Percentiles rank a stretch among this genome's conserved stretches.
These are phyloP conservation scores for Nigrospora sphaerica DNA, from an alignment of 2,329 filamentous ascomycete genomes.

Conservation along the genomic window DNA sequence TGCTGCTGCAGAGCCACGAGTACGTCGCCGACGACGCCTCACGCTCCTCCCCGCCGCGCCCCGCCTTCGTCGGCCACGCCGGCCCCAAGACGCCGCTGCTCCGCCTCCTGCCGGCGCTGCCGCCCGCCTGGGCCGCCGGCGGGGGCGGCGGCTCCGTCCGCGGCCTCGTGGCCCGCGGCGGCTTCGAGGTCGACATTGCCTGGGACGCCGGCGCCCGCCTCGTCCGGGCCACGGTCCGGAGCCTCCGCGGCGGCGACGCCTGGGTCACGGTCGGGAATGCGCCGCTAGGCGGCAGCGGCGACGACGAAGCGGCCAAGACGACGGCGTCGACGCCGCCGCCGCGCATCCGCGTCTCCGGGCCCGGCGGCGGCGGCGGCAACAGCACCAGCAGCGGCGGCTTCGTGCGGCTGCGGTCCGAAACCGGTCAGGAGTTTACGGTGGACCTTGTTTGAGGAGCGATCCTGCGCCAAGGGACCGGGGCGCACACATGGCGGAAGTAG, in stretches of 20 bases:
- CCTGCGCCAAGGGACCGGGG: too few species aligned
- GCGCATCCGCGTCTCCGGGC: too few species aligned
- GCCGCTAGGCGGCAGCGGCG: background rate
- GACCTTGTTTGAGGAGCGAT: too few species aligned
- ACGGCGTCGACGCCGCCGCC: too few species aligned
- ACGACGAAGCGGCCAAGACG: background rate
- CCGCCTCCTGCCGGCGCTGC: slow-evolving; percentile 6
- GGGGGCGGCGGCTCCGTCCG: background rate
- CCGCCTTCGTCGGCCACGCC: too few species aligned
- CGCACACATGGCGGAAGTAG: too few species aligned
- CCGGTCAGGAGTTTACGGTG: too few species aligned
- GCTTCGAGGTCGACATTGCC: slow-evolving; percentile 5
- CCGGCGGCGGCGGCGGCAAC: too few species aligned
- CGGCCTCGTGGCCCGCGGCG: slow-evolving; percentile 6
- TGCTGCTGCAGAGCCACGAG: slow-evolving; percentile 29
- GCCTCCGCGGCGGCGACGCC: background rate
- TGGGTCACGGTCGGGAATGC: background rate
- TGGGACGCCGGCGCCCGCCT: slow-evolving; percentile 1
- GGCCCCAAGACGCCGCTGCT: too few species aligned
- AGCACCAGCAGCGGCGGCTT: too few species aligned
- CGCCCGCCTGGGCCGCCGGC: background rate
- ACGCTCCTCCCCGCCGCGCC: too few species aligned
- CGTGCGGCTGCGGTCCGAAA: too few species aligned
- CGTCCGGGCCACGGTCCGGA: background rate
- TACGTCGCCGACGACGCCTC: background rate